Evolutionary conservation across 2,329 filamentous ascomycete species (phyloP).

Genomic region (Parastagonospora nodorum): DNA sequence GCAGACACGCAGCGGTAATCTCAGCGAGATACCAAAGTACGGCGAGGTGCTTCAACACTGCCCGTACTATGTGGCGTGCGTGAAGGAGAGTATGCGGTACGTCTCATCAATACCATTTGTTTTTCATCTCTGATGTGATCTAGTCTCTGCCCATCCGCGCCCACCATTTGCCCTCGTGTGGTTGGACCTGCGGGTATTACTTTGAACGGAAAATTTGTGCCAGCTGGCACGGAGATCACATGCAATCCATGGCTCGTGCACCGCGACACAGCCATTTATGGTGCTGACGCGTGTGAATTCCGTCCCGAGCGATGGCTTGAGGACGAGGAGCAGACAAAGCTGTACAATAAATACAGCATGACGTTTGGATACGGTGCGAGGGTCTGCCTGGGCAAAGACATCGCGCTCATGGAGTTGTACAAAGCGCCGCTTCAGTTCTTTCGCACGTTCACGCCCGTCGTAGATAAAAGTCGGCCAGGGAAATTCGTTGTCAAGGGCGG

Average conservation of each 20-base stretch:
- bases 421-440: conserved; percentile 52
- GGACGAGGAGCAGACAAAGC: conserved; percentile 45
- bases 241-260: conserved; percentile 39
- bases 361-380: conserved; percentile 57
- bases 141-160: conserved; percentile 55
- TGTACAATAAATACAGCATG: conserved; percentile 56
- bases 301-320: conserved; percentile 39
- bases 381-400: conserved; percentile 56
- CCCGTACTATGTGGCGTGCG: conserved; percentile 57
- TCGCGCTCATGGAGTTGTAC: conserved; percentile 60
- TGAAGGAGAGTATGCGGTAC: conserved; percentile 55
- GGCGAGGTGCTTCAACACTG: conserved; percentile 32
- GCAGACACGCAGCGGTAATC: conserved; percentile 39
- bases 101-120: not conserved
- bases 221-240: conserved; percentile 34
- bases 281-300: conserved; percentile 33
- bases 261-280: conserved; percentile 35
- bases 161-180: conserved; percentile 58
- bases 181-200: conserved; percentile 43
- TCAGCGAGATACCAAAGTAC: conserved; percentile 29
- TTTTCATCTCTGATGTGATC: not conserved
- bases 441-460: conserved; percentile 43
- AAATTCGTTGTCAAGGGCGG: conserved; percentile 51
- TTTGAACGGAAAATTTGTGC: conserved; percentile 40
- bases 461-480: conserved; percentile 36